These are phyloP conservation scores for Multifurca ochricompacta DNA, from an alignment of 768 basidiomycete species.

Conservation along the genomic window DNA sequence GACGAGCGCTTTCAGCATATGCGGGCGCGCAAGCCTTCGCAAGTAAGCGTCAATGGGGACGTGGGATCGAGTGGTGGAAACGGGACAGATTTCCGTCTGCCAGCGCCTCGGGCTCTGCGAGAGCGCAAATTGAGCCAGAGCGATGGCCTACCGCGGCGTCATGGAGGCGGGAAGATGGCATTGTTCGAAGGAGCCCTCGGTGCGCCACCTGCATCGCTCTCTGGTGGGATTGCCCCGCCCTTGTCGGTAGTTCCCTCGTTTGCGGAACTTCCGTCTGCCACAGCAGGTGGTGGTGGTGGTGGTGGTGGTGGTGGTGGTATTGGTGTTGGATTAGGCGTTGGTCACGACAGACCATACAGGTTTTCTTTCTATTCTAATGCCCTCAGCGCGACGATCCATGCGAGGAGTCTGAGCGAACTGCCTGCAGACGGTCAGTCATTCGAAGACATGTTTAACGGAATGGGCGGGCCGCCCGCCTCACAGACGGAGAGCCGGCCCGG, in stretches of 20 bases:
- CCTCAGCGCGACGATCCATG: conserved; percentile 88
- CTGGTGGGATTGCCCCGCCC: conserved; percentile 20
- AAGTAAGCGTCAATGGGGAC: conserved; percentile 17
- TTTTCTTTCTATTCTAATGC: conserved; percentile 98
- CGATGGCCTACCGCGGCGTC: conserved; percentile 55
- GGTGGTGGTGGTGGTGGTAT: too few relatives aligned
- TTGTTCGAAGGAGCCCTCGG: conserved; percentile 62
- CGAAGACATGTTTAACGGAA: conserved; percentile 75
- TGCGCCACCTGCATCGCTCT: conserved; percentile 39
- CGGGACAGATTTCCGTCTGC: conserved; percentile 22
- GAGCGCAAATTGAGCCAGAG: conserved; percentile 87
- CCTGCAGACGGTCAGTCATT: conserved; percentile 92
- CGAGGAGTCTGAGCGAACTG: conserved; percentile 84
- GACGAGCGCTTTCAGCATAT: conserved; percentile 15
- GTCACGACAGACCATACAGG: conserved; percentile 84
- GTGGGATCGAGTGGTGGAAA: conserved; percentile 20
- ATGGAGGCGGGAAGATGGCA: conserved; percentile 76
- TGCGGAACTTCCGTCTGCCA: conserved; percentile 29
- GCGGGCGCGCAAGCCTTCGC: conserved; percentile 22
- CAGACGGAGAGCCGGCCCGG: not conserved
- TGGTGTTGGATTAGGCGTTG: too few relatives aligned
- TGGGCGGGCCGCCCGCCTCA: conserved; percentile 20
- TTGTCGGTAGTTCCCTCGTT: conserved; percentile 36
- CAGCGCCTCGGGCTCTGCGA: conserved; percentile 52
- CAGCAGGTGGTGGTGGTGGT: too few relatives aligned